Conservation (phyloP, 1,139 yeast species). For the Yamadazyma jaroonii region DNA sequence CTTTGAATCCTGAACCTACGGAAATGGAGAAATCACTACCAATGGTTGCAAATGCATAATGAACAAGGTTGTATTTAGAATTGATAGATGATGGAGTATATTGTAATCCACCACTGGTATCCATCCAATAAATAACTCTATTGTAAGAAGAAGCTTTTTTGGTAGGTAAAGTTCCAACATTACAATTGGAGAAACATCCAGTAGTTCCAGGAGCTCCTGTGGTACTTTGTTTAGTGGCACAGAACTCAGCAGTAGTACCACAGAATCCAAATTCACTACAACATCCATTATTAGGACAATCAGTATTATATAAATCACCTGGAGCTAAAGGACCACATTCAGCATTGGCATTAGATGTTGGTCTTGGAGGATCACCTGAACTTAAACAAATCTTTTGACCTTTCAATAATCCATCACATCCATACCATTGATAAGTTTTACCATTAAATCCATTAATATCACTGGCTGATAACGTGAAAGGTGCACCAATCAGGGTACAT, state of each 20-base stretch:
- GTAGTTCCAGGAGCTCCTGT: slow-evolving; percentile 13
- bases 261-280: slow-evolving; percentile 17
- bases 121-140: slow-evolving; percentile 19
- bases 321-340: slow-evolving; percentile 19
- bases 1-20: slow-evolving; percentile 3
- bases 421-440: slow-evolving; percentile 17
- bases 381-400: slow-evolving; percentile 14
- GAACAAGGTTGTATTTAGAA: slow-evolving; percentile 13
- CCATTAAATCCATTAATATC: slow-evolving; percentile 12
- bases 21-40: slow-evolving; percentile 13
- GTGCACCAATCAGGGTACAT: slow-evolving; percentile 10
- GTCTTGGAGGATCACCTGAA: slow-evolving; percentile 17
- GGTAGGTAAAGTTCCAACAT: slow-evolving; percentile 16
- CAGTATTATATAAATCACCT: slow-evolving; percentile 10
- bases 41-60: slow-evolving; percentile 17
- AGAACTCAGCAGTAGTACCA: slow-evolving; percentile 15
- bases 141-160: slow-evolving; percentile 14
- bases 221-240: slow-evolving; percentile 8
- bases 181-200: slow-evolving; percentile 18
- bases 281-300: slow-evolving; percentile 15
- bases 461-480: slow-evolving; percentile 4
- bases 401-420: slow-evolving; percentile 11
- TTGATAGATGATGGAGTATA: slow-evolving; percentile 12
- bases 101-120: slow-evolving; percentile 11
- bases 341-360: slow-evolving; percentile 12